phyloP scores from a whole-genome alignment of 805 yeast genomes.

The Metschnikowia matae region DNA sequence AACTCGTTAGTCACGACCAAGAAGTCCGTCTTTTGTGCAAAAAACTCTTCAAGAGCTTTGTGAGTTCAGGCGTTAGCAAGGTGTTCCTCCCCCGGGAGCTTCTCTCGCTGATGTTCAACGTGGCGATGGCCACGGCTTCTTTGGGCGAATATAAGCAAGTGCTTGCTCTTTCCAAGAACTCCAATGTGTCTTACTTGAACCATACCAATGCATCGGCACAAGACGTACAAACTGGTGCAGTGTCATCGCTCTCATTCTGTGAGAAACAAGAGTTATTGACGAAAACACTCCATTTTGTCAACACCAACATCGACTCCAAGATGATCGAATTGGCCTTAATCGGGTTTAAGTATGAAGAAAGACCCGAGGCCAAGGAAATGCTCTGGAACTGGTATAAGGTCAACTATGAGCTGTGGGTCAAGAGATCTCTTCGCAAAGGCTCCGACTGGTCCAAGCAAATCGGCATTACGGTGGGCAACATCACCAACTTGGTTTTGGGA shows the following conservation, averaged over 20 bases:
- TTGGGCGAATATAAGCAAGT: constrained; percentile 59
- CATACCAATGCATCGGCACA: constrained; percentile 30
- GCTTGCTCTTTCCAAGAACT: constrained; percentile 47
- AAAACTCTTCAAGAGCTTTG: constrained; percentile 40
- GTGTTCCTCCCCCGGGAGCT: constrained; percentile 50
- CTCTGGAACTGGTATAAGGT: constrained; percentile 57
- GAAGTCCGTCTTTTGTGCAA: constrained; percentile 32
- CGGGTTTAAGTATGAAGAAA: constrained; percentile 44
- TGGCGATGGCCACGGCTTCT: constrained; percentile 35
- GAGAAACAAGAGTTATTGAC: constrained; percentile 42
- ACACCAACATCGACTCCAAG: constrained; percentile 51
- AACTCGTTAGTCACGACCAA: constrained; percentile 31
- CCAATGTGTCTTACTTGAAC: constrained; percentile 41
- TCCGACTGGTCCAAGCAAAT: constrained; percentile 45
- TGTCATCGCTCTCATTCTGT: constrained; percentile 52
- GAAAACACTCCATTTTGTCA: constrained; percentile 55
- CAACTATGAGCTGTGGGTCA: constrained; percentile 50
- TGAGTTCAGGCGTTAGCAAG: constrained; percentile 48
- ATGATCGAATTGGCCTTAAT: constrained; percentile 55
- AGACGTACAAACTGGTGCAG: constrained; percentile 53
- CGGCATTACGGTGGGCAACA: constrained; percentile 40
- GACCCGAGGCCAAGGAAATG: constrained; percentile 24
- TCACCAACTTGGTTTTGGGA: constrained; percentile 39
- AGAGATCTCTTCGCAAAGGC: constrained; percentile 44
- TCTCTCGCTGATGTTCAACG: constrained; percentile 41